These are phyloP conservation scores for Rhodocollybia butyracea DNA, from an alignment of 768 basidiomycete genomes.

Conservation along the genomic window DNA sequence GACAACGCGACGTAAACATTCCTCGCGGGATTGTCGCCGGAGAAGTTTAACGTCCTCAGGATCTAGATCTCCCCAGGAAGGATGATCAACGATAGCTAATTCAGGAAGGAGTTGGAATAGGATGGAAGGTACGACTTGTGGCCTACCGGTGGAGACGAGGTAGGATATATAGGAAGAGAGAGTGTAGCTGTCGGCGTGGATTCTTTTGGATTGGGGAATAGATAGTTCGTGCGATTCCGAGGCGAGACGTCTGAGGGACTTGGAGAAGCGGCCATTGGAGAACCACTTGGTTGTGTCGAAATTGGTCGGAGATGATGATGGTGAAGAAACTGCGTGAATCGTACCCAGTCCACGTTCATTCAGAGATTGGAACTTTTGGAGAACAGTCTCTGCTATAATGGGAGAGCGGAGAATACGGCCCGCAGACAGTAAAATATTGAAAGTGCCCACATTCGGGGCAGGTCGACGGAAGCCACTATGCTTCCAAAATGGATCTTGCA, in stretches of 20 bases:
- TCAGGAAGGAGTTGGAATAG: conserved; percentile 60
- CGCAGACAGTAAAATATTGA: conserved; percentile 57
- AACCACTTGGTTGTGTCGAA: neutral
- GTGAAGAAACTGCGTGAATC: neutral
- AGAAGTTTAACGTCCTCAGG: conserved; percentile 9
- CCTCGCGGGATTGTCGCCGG: conserved; percentile 19
- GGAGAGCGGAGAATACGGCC: conserved; percentile 47
- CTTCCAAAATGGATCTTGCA: conserved; percentile 31
- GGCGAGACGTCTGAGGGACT: conserved; percentile 3
- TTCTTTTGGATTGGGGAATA: conserved; percentile 3
- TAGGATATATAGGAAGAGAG: conserved; percentile 51
- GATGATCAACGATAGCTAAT: conserved; percentile 35
- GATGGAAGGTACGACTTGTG: conserved; percentile 38
- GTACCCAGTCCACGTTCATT: conserved; percentile 1
- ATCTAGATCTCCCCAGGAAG: conserved; percentile 28
- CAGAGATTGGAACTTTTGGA: conserved; percentile 31
- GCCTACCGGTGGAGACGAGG: conserved; percentile 47
- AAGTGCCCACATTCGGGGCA: conserved; percentile 38
- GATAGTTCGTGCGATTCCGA: conserved; percentile 8
- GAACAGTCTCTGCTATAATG: conserved; percentile 29
- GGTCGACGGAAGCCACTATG: neutral
- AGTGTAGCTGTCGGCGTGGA: conserved; percentile 37
- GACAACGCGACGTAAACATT: conserved; percentile 38
- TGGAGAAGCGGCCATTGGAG: neutral
- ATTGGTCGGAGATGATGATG: neutral